These are phyloP conservation scores for Sorghum bicolor DNA, from an alignment of 176 grass and related monocot genomes.

Conservation along the genomic window Sorghum_bicolor_NCBIv3 NC_012873.2:2247501-2248000, in stretches of 20 bases:
- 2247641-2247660: background rate
- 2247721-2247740: background rate
- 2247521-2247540: no score
- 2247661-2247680: background rate
- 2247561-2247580: no score
- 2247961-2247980: no score
- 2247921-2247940: no score
- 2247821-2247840: background rate
- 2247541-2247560: background rate
- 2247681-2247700: constrained; percentile 1
- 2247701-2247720: background rate
- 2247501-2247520: no score
- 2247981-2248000: no score
- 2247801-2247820: background rate
- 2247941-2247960: no score
- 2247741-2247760: background rate
- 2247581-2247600: constrained; percentile 12
- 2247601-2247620: background rate
- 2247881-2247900: no score
- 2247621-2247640: constrained; percentile 8
- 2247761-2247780: background rate
- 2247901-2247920: no score
- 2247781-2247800: background rate
- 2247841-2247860: background rate
- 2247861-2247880: background rate